Evolutionary conservation across 371 early-diverging fungal genomes (phyloP).

Genomic region (Encephalitozoon cuniculi): DNA sequence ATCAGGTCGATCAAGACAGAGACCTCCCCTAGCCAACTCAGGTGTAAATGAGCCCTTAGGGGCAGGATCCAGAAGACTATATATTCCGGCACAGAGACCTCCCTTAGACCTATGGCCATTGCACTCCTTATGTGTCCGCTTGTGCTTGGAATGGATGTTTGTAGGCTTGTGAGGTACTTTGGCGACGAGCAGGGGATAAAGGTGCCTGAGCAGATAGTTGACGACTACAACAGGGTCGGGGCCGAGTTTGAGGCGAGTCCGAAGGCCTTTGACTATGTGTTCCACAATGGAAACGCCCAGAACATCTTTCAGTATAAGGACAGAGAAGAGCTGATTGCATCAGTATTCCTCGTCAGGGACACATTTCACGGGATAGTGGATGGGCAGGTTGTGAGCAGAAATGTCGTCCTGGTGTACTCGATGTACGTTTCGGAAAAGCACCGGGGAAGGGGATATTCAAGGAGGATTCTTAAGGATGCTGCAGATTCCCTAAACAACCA

Average conservation of each 20-base stretch:
- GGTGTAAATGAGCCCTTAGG: neutral
- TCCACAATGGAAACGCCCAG: neutral
- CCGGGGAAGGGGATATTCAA: conserved; percentile 16
- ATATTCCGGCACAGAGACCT: neutral
- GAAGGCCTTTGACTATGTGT: neutral
- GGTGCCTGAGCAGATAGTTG: neutral
- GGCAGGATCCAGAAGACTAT: no score
- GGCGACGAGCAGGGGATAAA: neutral
- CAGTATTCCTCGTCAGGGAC: neutral
- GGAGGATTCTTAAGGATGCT: conserved; percentile 1
- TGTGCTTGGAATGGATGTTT: neutral
- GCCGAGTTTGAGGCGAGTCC: neutral
- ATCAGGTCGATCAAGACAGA: neutral
- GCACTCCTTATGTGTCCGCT: neutral
- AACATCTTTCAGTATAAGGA: neutral
- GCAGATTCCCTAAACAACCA: neutral
- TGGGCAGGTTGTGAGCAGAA: neutral
- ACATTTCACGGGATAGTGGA: neutral
- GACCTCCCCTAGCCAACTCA: neutral
- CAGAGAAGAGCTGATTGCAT: neutral
- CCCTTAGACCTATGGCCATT: neutral
- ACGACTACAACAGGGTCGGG: neutral
- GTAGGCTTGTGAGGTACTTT: neutral
- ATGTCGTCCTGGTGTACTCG: conserved; percentile 3
- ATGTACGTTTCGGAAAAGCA: conserved; percentile 6